Percentiles rank a stretch among this genome's conserved stretches.
Conservation (phyloP, 1,284 basidiomycete genomes). For the Moesziomyces sp. region DNA sequence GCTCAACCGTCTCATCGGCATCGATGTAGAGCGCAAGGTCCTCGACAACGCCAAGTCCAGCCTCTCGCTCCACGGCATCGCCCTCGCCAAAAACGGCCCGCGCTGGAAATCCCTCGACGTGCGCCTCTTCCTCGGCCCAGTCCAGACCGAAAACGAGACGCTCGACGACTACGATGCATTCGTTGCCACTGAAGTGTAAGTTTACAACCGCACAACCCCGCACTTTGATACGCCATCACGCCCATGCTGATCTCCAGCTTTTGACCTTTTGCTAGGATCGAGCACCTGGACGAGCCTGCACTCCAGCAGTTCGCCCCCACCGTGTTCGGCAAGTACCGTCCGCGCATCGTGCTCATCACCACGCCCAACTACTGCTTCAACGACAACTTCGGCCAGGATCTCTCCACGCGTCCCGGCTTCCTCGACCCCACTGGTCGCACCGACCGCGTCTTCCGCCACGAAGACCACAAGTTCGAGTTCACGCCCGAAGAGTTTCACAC, state of each 20-base stretch:
- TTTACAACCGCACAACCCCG: slow-evolving; percentile 18
- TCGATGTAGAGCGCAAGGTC: slow-evolving; percentile 54
- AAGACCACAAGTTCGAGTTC: slow-evolving; percentile 94
- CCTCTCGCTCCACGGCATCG: slow-evolving; percentile 47
- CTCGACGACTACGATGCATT: slow-evolving; percentile 83
- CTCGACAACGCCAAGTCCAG: slow-evolving; percentile 45
- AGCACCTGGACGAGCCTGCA: slow-evolving; percentile 80
- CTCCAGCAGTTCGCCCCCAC: slow-evolving; percentile 82
- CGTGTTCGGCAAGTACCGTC: slow-evolving; percentile 84
- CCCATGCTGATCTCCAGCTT: slow-evolving; percentile 3
- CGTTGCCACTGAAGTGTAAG: slow-evolving; percentile 85
- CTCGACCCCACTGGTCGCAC: slow-evolving; percentile 81
- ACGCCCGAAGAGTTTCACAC: slow-evolving; percentile 79
- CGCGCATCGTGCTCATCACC: slow-evolving; percentile 81
- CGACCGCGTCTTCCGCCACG: slow-evolving; percentile 74
- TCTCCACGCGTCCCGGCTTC: slow-evolving; percentile 70
- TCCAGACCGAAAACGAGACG: slow-evolving; percentile 79
- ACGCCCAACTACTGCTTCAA: slow-evolving; percentile 93
- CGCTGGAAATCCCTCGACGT: slow-evolving; percentile 53
- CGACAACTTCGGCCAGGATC: slow-evolving; percentile 74
- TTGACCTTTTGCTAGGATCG: slow-evolving; percentile 74
- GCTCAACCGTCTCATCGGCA: slow-evolving; percentile 36
- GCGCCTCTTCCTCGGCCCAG: slow-evolving; percentile 73
- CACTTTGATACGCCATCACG: not conserved
- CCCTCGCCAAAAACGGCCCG: slow-evolving; percentile 37